Evolutionary conservation across 2,329 filamentous ascomycete genomes (phyloP), one percentile per base, ranked within the genome.

Genomic region (Sclerotinia sclerotiorum): DNA sequence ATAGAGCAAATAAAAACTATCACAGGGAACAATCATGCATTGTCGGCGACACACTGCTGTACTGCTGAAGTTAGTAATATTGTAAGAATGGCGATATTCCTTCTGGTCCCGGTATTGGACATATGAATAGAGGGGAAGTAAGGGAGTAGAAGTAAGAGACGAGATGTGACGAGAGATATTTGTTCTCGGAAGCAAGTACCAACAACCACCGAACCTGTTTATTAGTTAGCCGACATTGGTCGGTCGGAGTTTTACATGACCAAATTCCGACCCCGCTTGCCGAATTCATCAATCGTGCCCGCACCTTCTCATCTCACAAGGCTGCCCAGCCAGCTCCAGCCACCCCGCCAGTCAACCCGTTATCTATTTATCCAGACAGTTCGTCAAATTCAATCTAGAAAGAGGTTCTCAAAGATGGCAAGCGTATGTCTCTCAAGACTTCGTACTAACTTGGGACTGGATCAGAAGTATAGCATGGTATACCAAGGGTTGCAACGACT

Each of bases 401-500:
- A 52, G 46, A 63, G 2, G 15, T 27, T 63, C 48, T 51, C 60
- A 76, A 76, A 70, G 51, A 80, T 80, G 78, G 77, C 78, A 72
- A 80, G 78, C 73, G 78, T 79, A 79, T 74, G 75, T 49, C 44
- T 49, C 29, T 67, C 24, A 39, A 39, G 54, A 52, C 52, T 39
- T 61, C 46, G 55, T 58, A 44, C 7, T 39, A 35, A 29, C 44
- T 49, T 49, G 27, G 68, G 69, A 72, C 77, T 78, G 76, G 76
- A 75, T 74, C 65, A 70, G 70, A 72, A 46, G 67, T 69, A 70
- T 81, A 97, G 93, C 94, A 97, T 85, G 93, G 92, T 77, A 85
- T 96, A 79, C 87, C 91, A 76, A 91, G 93, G 77, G 84, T 86
- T 70, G 83, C 85, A 71, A 82, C 84, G 74, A 82, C 80, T 67